Evolutionary conservation across 2,329 filamentous ascomycete species (phyloP).

Genomic region (Colletotrichum acutatum): DNA sequence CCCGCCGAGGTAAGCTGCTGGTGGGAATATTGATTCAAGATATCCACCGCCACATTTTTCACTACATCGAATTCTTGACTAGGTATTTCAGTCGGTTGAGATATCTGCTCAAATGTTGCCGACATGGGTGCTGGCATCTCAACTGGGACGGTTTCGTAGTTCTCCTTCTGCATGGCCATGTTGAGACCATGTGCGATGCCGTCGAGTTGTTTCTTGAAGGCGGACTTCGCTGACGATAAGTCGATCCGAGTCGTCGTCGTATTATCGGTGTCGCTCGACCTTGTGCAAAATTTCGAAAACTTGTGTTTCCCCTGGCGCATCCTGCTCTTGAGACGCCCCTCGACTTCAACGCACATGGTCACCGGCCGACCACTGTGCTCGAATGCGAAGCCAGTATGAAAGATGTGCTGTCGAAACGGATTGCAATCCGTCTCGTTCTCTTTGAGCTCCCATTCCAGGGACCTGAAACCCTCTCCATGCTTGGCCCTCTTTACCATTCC

Average conservation of each 20-base stretch:
- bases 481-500: background rate
- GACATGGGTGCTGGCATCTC: background rate
- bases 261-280: accelerated
- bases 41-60: too few relatives aligned
- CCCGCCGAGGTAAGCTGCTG: too few relatives aligned
- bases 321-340: background rate
- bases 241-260: background rate
- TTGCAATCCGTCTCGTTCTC: accelerated
- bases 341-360: background rate
- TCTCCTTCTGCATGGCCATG: background rate
- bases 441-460: background rate
- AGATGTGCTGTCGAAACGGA: accelerated
- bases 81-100: too few relatives aligned
- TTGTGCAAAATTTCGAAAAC: accelerated
- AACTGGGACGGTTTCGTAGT: background rate
- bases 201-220: background rate
- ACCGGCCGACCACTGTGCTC: background rate
- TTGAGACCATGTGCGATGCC: background rate
- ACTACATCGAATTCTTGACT: too few relatives aligned
- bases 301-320: accelerated
- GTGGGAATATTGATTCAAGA: too few relatives aligned
- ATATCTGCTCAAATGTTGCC: background rate
- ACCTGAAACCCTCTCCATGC: accelerated
- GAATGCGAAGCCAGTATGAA: background rate
- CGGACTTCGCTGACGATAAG: background rate